A percentile compares a stretch with the other conserved stretches of the same genome.
These are phyloP conservation scores for Hygrophorus russula DNA, from an alignment of 768 basidiomycete species.

Conservation along the genomic window DNA sequence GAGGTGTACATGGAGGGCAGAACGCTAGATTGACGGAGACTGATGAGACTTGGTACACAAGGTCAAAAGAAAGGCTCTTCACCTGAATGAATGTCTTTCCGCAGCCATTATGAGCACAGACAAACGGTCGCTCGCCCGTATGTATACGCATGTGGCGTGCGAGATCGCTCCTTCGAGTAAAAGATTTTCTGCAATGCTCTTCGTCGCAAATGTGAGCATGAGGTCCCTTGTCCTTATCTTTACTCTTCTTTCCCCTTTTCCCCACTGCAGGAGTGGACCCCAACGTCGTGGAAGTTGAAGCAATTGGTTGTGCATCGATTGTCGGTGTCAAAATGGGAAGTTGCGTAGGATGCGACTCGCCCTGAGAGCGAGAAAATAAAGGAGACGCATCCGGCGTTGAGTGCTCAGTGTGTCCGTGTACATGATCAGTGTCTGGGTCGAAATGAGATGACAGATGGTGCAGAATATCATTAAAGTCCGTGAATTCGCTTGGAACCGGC, in stretches of 20 bases:
- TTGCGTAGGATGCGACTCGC: conserved; percentile 15
- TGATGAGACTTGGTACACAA: conserved; percentile 6
- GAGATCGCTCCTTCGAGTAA: conserved; percentile 76
- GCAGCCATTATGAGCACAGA: conserved; percentile 60
- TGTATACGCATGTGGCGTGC: conserved; percentile 83
- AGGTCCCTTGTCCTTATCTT: conserved; percentile 29
- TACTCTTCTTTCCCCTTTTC: conserved; percentile 19
- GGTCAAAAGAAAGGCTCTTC: conserved; percentile 8
- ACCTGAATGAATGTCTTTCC: conserved; percentile 93
- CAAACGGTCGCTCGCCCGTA: conserved; percentile 80
- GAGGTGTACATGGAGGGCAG: conserved; percentile 79
- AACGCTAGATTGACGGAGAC: conserved; percentile 41
- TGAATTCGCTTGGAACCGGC: conserved; percentile 45
- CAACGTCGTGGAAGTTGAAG: conserved; percentile 38
- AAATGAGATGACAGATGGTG: conserved; percentile 65
- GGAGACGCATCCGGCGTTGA: conserved; percentile 38
- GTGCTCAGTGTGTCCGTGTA: conserved; percentile 24
- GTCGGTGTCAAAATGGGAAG: conserved; percentile 15
- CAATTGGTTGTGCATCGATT: conserved; percentile 26
- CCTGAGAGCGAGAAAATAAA: conserved; percentile 32
- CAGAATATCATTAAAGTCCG: conserved; percentile 68
- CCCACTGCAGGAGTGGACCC: neutral
- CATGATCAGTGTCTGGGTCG: conserved; percentile 40
- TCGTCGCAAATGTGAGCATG: conserved; percentile 57
- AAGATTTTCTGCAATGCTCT: conserved; percentile 68